These are phyloP conservation scores for Euphorbia pulcherrima DNA, from an alignment of 345 rosid species.

Conservation along the genomic window DNA sequence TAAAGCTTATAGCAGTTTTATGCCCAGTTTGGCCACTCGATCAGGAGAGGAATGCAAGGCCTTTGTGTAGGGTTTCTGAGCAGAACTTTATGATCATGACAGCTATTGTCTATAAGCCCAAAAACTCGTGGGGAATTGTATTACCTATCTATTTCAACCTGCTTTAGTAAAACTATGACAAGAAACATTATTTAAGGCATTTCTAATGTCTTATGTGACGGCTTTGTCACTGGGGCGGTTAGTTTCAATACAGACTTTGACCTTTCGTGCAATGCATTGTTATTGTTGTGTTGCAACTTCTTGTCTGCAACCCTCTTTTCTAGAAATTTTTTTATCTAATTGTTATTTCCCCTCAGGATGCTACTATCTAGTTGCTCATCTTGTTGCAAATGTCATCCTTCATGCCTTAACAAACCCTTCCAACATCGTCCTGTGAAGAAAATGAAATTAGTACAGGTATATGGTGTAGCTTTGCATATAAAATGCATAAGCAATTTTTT, in stretches of 20 bases:
- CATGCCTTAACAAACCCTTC: conserved; percentile 86
- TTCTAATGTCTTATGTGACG: not conserved
- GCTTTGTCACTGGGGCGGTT: not conserved
- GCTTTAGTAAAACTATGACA: not conserved
- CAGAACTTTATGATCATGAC: not conserved
- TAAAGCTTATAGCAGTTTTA: not conserved
- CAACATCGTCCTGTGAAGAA: conserved; percentile 84
- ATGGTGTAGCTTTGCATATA: not conserved
- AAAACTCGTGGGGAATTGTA: not conserved
- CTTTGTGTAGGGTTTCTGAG: not conserved
- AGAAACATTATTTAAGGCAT: not conserved
- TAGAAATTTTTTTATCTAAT: not conserved
- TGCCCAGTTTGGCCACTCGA: too few relatives aligned
- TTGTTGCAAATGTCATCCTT: conserved; percentile 79
- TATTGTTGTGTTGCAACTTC: not conserved
- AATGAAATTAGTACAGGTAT: conserved; percentile 84
- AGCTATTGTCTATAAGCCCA: not conserved
- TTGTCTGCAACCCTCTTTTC: conserved; percentile 5
- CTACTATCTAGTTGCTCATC: conserved; percentile 90
- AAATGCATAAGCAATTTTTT: not conserved
- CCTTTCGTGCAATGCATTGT: not conserved
- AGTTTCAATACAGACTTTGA: not conserved
- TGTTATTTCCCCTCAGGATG: conserved; percentile 49
- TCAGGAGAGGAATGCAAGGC: too few relatives aligned
- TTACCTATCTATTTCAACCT: not conserved